These are phyloP conservation scores for Tilletia setariae DNA, from an alignment of 1,284 basidiomycete genomes.

Conservation along the genomic window DNA sequence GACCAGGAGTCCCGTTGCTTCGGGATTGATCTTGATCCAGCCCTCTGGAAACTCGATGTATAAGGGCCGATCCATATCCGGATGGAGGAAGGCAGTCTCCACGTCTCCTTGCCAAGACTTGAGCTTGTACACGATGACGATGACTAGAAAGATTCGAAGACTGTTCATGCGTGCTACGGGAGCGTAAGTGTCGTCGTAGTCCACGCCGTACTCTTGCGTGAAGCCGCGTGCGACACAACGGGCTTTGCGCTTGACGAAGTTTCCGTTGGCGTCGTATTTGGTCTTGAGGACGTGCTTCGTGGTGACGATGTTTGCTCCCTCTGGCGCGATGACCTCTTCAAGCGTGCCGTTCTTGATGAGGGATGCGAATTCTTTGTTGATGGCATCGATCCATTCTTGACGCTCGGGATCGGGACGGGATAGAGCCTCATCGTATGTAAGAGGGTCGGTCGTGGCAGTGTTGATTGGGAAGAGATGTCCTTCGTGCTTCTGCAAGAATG, in stretches of 20 bases:
- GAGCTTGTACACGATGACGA: not conserved
- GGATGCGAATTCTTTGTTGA: conserved; percentile 48
- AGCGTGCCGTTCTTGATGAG: conserved; percentile 47
- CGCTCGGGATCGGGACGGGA: too few relatives aligned
- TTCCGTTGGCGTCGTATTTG: too few relatives aligned
- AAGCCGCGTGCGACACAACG: conserved; percentile 58
- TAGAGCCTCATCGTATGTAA: too few relatives aligned
- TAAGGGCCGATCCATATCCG: not conserved
- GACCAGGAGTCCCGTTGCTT: not conserved
- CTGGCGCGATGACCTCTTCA: conserved; percentile 32
- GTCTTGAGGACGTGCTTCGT: too few relatives aligned
- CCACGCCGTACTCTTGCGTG: conserved; percentile 56
- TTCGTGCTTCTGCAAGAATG: not conserved
- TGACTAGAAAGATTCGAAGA: not conserved
- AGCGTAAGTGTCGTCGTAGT: conserved; percentile 58
- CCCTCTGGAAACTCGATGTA: conserved; percentile 3
- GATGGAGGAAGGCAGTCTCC: conserved; percentile 8
- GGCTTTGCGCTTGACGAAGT: too few relatives aligned
- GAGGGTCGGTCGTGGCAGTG: not conserved
- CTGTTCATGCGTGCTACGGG: conserved; percentile 46
- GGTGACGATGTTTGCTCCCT: too few relatives aligned
- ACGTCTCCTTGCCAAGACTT: not conserved
- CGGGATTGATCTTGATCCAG: not conserved
- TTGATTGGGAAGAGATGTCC: conserved; percentile 3
- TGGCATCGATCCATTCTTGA: too few relatives aligned